phyloP scores from a whole-genome alignment of 345 rosid species.

The Sisymbrium altissimum region DNA sequence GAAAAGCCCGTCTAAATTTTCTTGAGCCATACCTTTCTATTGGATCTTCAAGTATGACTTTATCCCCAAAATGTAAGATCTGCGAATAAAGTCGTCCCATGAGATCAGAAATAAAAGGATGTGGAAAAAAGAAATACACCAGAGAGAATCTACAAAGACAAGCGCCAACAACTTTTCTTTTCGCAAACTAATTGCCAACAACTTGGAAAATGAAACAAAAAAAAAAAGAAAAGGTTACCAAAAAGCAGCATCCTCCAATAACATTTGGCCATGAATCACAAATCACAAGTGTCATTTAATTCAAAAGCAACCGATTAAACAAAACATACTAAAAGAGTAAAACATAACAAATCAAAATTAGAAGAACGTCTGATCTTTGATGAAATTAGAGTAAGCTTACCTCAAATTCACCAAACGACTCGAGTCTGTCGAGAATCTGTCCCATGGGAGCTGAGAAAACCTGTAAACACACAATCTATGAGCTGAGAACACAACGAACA shows the following conservation, averaged over 20 bases:
- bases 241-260: slow-evolving; percentile 1
- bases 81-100: slow-evolving; percentile 28
- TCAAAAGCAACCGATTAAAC: background rate
- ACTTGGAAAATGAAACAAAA: background rate
- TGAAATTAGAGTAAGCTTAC: slow-evolving; percentile 20
- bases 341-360: background rate
- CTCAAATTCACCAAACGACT: slow-evolving; percentile 97
- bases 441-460: slow-evolving; percentile 89
- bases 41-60: slow-evolving; percentile 82
- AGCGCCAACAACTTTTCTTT: slow-evolving; percentile 6
- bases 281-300: background rate
- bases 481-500: background rate
- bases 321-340: background rate
- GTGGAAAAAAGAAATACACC: background rate
- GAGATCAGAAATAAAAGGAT: slow-evolving; percentile 13
- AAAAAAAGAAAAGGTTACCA: background rate
- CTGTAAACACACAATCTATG: slow-evolving; percentile 32
- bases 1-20: background rate
- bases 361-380: background rate
- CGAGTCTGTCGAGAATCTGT: slow-evolving; percentile 73
- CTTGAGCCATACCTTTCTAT: slow-evolving; percentile 65
- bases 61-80: slow-evolving; percentile 84
- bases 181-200: background rate
- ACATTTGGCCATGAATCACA: background rate
- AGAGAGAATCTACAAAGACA: slow-evolving; percentile 26